These are phyloP conservation scores for Bathelium albidoporum DNA, from an alignment of 495 filamentous ascomycete species.

Conservation along the genomic window DNA sequence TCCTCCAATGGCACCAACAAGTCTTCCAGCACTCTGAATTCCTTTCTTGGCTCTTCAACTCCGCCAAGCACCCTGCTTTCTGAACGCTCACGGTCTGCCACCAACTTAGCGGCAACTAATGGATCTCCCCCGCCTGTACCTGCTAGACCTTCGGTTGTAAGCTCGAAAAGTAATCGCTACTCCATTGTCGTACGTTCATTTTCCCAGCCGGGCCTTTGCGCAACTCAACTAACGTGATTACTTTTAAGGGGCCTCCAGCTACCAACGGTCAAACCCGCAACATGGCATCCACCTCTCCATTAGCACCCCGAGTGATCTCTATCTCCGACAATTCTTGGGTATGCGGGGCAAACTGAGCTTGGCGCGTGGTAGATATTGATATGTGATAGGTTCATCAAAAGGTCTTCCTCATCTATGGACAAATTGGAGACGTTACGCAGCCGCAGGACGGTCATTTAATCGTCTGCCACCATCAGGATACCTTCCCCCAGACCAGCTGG, in stretches of 20 bases:
- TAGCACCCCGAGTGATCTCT: conserved; percentile 66
- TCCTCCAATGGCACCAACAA: conserved; percentile 27
- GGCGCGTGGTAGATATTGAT: not conserved
- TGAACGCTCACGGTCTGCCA: conserved; percentile 42
- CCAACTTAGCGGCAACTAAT: conserved; percentile 41
- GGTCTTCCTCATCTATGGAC: conserved; percentile 67
- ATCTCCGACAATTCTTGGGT: conserved; percentile 78
- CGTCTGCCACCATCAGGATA: conserved; percentile 72
- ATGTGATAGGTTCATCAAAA: conserved; percentile 74
- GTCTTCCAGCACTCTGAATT: conserved; percentile 57
- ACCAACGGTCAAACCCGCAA: conserved; percentile 38
- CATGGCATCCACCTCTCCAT: conserved; percentile 53
- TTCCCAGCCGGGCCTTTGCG: not conserved
- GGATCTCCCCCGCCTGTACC: conserved; percentile 34
- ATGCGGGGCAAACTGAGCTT: conserved; percentile 18
- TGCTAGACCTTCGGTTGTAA: conserved; percentile 20
- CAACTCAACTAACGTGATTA: conserved; percentile 35
- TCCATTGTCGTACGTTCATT: conserved; percentile 27
- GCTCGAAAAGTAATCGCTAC: conserved; percentile 30
- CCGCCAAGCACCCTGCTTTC: conserved; percentile 52
- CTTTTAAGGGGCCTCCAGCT: conserved; percentile 44
- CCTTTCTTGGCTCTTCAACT: conserved; percentile 45
- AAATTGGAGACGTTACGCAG: conserved; percentile 61
- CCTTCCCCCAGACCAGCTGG: conserved; percentile 69
- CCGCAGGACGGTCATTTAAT: conserved; percentile 70